Evolutionary conservation across 345 rosid genomes (phyloP), one percentile per base, ranked within the genome.

Genomic region (Aethionema arabicum): DNA sequence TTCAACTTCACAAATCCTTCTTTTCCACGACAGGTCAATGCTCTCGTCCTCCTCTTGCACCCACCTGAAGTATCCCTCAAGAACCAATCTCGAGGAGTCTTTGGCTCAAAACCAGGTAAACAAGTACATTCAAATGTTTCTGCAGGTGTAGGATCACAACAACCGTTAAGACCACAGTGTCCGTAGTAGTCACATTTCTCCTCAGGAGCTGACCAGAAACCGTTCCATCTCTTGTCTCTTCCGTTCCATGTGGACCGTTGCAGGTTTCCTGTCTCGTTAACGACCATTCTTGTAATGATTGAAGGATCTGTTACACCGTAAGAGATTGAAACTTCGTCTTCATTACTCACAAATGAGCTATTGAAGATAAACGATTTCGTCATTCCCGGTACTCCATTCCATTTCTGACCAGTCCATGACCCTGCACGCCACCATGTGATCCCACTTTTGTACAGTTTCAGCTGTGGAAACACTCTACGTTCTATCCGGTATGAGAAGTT

Each of bases 361-460:
- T 69, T 73, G 27, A 66, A 81, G 37, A 80, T 83, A 46, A 29
- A 78, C 43, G 8, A 46, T 8, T 8, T 39, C 4, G 74, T 60
- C 90, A 86, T 83, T 50, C 70, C 79, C 3, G 90, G 95, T 12
- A 90, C 79, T 11, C 90, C 92, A 43, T 77, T 85, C 95, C 82
- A 85, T 63, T 83, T 76, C 10, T 42, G 59, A 5, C 89, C 87
- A 5, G 80, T 84, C 91, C 88, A 81, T 14, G 84, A 64, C 4
- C 91, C 91, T 4, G 56, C 65, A 35, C 95, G 82, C 86, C 83
- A 84, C 58, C 59, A 42, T 4, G 47, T 65, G 4, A 0, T 7
- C 7, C 36, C 32, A 15, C 77, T 85, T n/a, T 75, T 64, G 55
- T 82, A 83, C 15, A 86, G 29, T 13, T 70, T 44, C 59, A 72